Percentiles rank a stretch among this genome's conserved stretches.
phyloP scores from a whole-genome alignment of 2,329 filamentous ascomycete species.

The Waltergamsia citrina region DNA sequence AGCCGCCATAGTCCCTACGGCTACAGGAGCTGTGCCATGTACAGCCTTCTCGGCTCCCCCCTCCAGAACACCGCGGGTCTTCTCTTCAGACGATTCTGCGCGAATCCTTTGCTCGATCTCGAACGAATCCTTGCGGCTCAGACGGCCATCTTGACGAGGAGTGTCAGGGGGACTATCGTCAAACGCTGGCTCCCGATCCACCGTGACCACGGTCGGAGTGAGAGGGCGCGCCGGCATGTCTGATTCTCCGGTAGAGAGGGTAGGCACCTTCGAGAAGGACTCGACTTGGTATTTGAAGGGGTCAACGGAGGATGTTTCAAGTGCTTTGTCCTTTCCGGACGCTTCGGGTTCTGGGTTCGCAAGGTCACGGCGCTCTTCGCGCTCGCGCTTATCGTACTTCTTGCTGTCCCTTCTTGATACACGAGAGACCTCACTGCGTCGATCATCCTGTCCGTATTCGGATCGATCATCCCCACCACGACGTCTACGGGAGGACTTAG shows the following conservation, averaged over 20 bases:
- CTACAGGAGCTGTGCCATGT: slow-evolving; percentile 37
- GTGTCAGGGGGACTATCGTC: slow-evolving; percentile 18
- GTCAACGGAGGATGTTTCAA: slow-evolving; percentile 25
- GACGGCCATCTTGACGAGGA: slow-evolving; percentile 21
- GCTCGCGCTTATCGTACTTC: slow-evolving; percentile 10
- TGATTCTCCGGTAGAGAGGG: too few relatives aligned
- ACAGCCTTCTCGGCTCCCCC: slow-evolving; percentile 33
- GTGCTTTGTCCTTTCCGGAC: neutral
- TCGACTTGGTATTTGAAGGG: slow-evolving; percentile 50
- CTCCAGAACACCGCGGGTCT: slow-evolving; percentile 12
- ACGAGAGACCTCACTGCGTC: slow-evolving; percentile 12
- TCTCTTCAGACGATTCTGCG: slow-evolving; percentile 21
- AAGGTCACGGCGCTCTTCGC: slow-evolving; percentile 16
- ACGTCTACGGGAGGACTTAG: slow-evolving; percentile 10
- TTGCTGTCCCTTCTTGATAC: slow-evolving; percentile 12
- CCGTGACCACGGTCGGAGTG: slow-evolving; percentile 41
- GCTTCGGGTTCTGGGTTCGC: slow-evolving; percentile 12
- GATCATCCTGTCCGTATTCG: slow-evolving; percentile 17
- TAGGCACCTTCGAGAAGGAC: slow-evolving; percentile 36
- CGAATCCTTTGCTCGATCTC: slow-evolving; percentile 28
- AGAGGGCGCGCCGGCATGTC: slow-evolving; percentile 29
- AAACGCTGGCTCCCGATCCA: slow-evolving; percentile 44
- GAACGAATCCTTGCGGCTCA: slow-evolving; percentile 40
- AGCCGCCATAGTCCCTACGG: slow-evolving; percentile 34
- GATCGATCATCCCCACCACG: slow-evolving; percentile 16